Base-by-base conservation (phyloP, 352 stramenopile genomes). In the Phytopythium litorale region DNA sequence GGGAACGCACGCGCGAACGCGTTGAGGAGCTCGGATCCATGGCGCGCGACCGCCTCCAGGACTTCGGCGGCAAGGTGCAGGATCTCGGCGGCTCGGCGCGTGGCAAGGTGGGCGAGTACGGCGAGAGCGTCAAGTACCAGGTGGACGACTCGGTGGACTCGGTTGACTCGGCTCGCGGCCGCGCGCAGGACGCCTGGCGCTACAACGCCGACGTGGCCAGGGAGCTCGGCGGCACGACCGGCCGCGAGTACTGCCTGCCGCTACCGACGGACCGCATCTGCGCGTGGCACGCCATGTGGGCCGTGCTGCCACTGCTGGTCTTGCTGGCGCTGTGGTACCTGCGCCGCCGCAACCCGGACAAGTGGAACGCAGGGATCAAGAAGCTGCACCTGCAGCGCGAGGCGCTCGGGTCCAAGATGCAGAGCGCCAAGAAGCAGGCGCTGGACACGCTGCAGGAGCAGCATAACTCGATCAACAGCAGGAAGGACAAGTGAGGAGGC, bases 301-400 rank as follows among this genome's bases (percentile, higher is more conserved):
- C 80, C 3, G 54, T 43, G 23, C 37, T 88, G 51, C 80, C 79
- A 4, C 52, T 89, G 19, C 38, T 88, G 19, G 21, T 72, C 0
- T 7, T 79, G 12, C 28, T 87, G 1, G 25, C 79, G 25, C 25
- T 78, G 28, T 64, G 72, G 35, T 58, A 86, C 56, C 48, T 86
- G 28, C 83, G 80, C 49, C 80, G 80, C 28, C 80, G 73, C 28
- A 87, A 90, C 65, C 80, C 83, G 33, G 84, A 90, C 54, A 78
- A 81, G 54, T 92, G 80, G 80, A 77, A 79, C 2, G 75, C 75
- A 0, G 64, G 72, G 42, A 74, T 89, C 66, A 71, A 83, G 56
- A 81, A 73, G 57, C 67, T 91, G 21, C 67, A 73, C 43, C 60
- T 63, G 37, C 77, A 86, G 53, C 71, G 77, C 32, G 67, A 72